Conservation (phyloP, 2,329 filamentous ascomycete species). For the Verticillium dahliae region DNA sequence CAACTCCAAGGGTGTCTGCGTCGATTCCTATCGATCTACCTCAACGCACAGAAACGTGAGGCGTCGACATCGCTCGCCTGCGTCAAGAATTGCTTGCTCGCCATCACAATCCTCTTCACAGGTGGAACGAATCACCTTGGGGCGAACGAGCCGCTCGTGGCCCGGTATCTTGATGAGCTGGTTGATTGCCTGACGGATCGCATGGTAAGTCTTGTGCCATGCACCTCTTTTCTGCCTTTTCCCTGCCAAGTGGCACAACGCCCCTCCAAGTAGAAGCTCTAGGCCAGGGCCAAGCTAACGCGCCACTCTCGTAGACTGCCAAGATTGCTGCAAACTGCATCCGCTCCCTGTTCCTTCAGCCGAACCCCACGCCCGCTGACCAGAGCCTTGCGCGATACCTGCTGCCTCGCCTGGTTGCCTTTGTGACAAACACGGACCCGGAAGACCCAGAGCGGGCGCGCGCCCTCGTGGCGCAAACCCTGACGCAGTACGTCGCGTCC, state of each 20-base stretch:
- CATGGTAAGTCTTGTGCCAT: conserved; percentile 51
- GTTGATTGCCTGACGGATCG: conserved; percentile 76
- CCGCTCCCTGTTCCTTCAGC: conserved; percentile 70
- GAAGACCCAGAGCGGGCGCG: conserved; percentile 77
- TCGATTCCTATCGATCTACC: conserved; percentile 74
- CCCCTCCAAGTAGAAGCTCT: background rate
- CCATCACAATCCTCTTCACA: conserved; percentile 83
- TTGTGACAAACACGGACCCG: conserved; percentile 61
- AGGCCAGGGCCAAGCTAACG: conserved; percentile 3
- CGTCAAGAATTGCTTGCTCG: conserved; percentile 88
- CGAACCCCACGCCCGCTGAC: conserved; percentile 56
- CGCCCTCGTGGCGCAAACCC: conserved; percentile 62
- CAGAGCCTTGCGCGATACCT: conserved; percentile 69
- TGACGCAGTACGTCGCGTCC: conserved; percentile 55
- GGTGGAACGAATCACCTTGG: conserved; percentile 68
- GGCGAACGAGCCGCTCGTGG: conserved; percentile 67
- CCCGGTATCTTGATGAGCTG: conserved; percentile 71
- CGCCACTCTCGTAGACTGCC: conserved; percentile 49
- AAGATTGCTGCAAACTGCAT: conserved; percentile 89
- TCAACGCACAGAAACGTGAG: conserved; percentile 70
- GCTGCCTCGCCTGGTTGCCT: conserved; percentile 68
- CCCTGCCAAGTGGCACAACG: background rate
- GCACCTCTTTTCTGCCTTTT: background rate
- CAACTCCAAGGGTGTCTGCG: conserved; percentile 79
- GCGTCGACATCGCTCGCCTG: conserved; percentile 70